These are phyloP conservation scores for Haberlea rhodopensis DNA, from an alignment of 257 asterid species.

Conservation along the genomic window DNA sequence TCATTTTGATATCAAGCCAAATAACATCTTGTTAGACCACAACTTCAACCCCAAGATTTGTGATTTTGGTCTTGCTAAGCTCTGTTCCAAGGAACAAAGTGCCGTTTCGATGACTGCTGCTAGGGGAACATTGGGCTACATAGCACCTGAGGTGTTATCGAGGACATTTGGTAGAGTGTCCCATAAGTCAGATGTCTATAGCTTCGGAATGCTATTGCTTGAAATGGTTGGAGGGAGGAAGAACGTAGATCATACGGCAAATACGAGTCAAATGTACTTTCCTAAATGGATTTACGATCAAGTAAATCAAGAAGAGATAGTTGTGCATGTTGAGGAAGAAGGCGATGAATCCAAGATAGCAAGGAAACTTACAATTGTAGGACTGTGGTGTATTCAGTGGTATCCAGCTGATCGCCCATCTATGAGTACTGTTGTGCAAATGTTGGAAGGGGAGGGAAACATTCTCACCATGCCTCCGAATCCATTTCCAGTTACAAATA, in stretches of 20 bases:
- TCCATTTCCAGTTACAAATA: conserved; percentile 28
- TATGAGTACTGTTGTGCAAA: conserved; percentile 31
- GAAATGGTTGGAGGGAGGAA: conserved; percentile 33
- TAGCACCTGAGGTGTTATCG: conserved; percentile 35
- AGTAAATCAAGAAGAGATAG: conserved; percentile 12
- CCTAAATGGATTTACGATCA: conserved; percentile 25
- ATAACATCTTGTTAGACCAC: conserved; percentile 34
- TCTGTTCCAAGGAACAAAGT: conserved; percentile 30
- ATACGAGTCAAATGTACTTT: conserved; percentile 19
- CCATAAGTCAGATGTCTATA: conserved; percentile 29
- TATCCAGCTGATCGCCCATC: conserved; percentile 33
- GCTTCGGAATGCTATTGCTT: conserved; percentile 35
- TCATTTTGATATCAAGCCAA: conserved; percentile 41
- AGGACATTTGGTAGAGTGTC: conserved; percentile 27
- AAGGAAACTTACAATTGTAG: conserved; percentile 29
- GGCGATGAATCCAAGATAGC: conserved; percentile 9
- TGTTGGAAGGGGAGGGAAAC: conserved; percentile 38
- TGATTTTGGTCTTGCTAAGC: conserved; percentile 42
- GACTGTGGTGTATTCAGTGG: conserved; percentile 43
- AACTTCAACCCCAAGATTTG: conserved; percentile 35
- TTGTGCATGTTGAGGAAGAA: conserved; percentile 17
- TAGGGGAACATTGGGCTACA: conserved; percentile 36
- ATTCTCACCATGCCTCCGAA: conserved; percentile 30
- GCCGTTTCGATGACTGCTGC: conserved; percentile 26
- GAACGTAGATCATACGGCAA: background rate